Evolutionary conservation across 1,284 basidiomycete species (phyloP).

Genomic region (Puccinia hordei): DNA sequence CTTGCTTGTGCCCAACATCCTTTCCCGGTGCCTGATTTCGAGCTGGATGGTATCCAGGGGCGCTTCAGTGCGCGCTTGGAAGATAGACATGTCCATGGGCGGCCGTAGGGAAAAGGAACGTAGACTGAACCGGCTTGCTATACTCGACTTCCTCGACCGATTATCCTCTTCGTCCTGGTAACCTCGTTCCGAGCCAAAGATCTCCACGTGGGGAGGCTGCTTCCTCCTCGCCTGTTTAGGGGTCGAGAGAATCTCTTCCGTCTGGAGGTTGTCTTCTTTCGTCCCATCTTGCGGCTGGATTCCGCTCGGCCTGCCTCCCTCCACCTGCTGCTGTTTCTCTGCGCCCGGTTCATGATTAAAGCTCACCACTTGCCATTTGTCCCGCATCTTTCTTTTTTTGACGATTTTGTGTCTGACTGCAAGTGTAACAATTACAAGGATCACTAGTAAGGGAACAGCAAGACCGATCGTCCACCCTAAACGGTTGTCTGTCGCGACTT

Average conservation of each 20-base stretch:
- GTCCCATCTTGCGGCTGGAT: background rate
- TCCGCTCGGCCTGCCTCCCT: background rate
- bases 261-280: background rate
- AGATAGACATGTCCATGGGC: constrained; percentile 23
- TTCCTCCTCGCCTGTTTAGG: background rate
- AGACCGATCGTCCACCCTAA: constrained; percentile 21
- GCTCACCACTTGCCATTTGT: constrained; percentile 5
- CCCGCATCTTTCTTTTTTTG: background rate
- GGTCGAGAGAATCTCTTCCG: background rate
- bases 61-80: constrained; percentile 16
- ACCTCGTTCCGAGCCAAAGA: background rate
- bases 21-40: constrained; percentile 33
- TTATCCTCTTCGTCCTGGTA: background rate
- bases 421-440: constrained; percentile 9
- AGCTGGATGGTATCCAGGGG: constrained; percentile 34
- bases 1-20: background rate
- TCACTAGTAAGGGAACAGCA: constrained; percentile 1
- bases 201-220: background rate
- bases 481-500: background rate
- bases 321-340: background rate
- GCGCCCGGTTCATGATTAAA: background rate
- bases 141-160: background rate
- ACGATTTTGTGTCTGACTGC: background rate
- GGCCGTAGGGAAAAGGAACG: constrained; percentile 4
- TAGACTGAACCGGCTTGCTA: background rate